phyloP scores from a whole-genome alignment of 2,329 filamentous ascomycete genomes.

The Zasmidium citrigriseum region DNA sequence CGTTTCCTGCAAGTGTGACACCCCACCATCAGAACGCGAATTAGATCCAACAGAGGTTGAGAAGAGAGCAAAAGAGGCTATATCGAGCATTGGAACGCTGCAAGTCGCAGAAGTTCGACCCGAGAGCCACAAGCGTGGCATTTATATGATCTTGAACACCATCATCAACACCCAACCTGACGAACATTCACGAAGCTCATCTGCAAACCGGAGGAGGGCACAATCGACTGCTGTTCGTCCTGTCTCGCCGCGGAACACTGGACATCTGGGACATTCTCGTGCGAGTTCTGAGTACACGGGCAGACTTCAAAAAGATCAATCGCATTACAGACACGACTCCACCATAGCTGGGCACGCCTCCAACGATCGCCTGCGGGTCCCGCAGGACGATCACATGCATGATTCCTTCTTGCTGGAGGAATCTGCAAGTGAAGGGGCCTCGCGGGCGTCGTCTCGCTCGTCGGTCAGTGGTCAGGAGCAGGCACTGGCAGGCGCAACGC shows the following conservation, averaged over 20 bases:
- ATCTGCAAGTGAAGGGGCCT: slow-evolving; percentile 59
- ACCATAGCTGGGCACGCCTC: slow-evolving; percentile 30
- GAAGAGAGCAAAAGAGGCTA: slow-evolving; percentile 60
- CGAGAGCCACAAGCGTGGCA: slow-evolving; percentile 72
- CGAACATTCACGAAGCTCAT: slow-evolving; percentile 20
- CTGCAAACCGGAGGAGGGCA: slow-evolving; percentile 43
- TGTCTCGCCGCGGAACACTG: slow-evolving; percentile 41
- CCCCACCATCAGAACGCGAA: slow-evolving; percentile 67
- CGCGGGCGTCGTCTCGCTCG: slow-evolving; percentile 66
- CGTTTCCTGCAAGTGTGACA: slow-evolving; percentile 88
- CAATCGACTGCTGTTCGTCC: slow-evolving; percentile 47
- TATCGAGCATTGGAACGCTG: slow-evolving; percentile 68
- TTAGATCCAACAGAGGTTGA: slow-evolving; percentile 71
- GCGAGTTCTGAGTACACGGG: slow-evolving; percentile 50
- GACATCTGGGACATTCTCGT: slow-evolving; percentile 44
- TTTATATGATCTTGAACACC: slow-evolving; percentile 73
- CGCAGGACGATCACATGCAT: slow-evolving; percentile 49
- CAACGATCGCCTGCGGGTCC: slow-evolving; percentile 32
- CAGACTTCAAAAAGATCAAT: slow-evolving; percentile 27
- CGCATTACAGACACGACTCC: slow-evolving; percentile 35
- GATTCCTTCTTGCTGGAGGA: slow-evolving; percentile 67
- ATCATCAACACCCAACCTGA: slow-evolving; percentile 56
- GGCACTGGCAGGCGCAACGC: slow-evolving; percentile 17
- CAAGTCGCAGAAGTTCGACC: slow-evolving; percentile 70
- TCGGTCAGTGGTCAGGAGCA: slow-evolving; percentile 64